Evolutionary conservation across 2,329 filamentous ascomycete genomes (phyloP).

Genomic region (Aspergillus pseudotamarii): DNA sequence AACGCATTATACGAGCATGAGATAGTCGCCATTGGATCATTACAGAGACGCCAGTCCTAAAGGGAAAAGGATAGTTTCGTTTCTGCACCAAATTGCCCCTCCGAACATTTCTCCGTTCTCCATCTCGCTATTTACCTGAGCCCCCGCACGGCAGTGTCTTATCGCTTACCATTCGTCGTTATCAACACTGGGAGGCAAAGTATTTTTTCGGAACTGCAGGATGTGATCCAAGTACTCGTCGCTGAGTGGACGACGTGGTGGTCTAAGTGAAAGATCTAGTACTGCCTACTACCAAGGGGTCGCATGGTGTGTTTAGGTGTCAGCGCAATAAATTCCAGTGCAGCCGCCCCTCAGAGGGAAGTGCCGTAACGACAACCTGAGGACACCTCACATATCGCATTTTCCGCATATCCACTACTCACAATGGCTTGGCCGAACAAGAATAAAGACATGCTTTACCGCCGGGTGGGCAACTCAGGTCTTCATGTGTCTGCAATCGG

Average conservation of each 20-base stretch:
- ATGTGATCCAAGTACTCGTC: background rate
- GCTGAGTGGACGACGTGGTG: background rate
- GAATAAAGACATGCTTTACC: slow-evolving; percentile 65
- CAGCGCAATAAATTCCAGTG: background rate
- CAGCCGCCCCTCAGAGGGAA: background rate
- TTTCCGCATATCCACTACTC: background rate
- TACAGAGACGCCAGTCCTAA: background rate
- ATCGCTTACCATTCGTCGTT: background rate
- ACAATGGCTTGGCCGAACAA: slow-evolving; percentile 29
- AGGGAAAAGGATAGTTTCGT: background rate
- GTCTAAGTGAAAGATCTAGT: background rate
- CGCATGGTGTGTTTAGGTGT: no score
- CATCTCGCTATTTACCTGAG: background rate
- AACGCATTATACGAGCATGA: background rate
- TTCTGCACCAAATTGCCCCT: slow-evolving; percentile 7
- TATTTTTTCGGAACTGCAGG: background rate
- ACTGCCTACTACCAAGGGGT: background rate
- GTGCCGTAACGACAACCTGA: no score
- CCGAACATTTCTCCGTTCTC: slow-evolving; percentile 25
- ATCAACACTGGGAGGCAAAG: background rate
- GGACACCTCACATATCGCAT: background rate
- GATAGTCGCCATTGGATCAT: background rate
- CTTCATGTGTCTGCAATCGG: slow-evolving; percentile 74
- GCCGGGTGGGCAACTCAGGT: slow-evolving; percentile 70
- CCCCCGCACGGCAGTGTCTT: background rate